Evolutionary conservation across 1,139 yeast genomes (phyloP).

Genomic region (Hemisphaericaspora subhashii): DNA sequence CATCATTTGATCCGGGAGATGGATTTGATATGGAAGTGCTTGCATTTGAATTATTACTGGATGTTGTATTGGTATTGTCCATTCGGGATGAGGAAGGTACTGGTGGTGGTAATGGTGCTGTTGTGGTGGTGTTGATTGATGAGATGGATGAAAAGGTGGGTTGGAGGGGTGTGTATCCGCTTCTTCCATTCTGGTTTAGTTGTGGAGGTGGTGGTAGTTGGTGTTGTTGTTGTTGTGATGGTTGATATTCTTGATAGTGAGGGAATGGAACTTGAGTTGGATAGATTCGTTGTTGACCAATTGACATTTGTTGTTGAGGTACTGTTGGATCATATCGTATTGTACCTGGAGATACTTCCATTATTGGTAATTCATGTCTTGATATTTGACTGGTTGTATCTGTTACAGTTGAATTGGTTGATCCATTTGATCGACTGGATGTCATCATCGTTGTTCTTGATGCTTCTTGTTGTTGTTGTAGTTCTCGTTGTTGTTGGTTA

Average conservation of each 20-base stretch:
- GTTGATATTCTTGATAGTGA: too few species aligned
- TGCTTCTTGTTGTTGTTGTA: neutral
- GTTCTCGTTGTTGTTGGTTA: neutral
- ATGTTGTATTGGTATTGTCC: too few species aligned
- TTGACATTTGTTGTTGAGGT: neutral
- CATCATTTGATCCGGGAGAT: constrained; percentile 2
- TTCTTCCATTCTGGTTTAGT: neutral
- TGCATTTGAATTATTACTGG: neutral
- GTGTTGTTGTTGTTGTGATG: neutral
- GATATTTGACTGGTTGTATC: neutral
- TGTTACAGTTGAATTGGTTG: neutral
- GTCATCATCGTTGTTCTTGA: neutral
- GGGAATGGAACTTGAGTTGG: neutral
- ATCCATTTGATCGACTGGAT: neutral
- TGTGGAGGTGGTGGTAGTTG: neutral
- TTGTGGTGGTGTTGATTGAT: neutral
- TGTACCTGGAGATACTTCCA: neutral
- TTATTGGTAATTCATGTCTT: neutral
- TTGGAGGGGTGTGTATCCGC: neutral
- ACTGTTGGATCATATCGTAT: neutral
- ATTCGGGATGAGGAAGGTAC: too few species aligned
- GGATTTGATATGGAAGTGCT: neutral
- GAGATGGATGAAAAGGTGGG: neutral
- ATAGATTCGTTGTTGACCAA: neutral
- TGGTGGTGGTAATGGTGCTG: neutral